Evolutionary conservation across 2,329 filamentous ascomycete genomes (phyloP), one percentile per base, ranked within the genome.

Genomic region (Fusarium veterinarium): DNA sequence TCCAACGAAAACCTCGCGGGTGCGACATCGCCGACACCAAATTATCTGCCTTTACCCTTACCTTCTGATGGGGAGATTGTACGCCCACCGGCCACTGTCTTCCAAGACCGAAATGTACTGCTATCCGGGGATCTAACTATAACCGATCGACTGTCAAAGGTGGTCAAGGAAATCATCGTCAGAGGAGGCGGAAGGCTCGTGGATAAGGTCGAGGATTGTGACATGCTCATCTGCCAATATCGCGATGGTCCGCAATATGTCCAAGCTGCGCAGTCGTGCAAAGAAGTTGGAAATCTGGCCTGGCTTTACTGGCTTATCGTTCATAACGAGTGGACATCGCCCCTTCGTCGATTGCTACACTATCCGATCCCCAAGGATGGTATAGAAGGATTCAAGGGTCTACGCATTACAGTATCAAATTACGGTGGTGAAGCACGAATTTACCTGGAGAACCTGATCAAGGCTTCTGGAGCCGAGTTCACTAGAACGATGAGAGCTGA

Each of bases 221-320:
- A 97, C 79, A 94, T 94, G 80, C 94, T 94, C 77, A 89, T 99
- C 53, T 97, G 95, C 79, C 92, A 94, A 59, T 98, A 92, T 79
- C 92, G 96, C 42, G 92, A 95, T 33, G 95, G 95, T 0, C 81
- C 88, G 13, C 89, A 96, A 59, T 99, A 97, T 79, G 80, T 93
- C 31, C 85, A 87, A 45, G 95, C 96, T 8, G 92, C 94, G 1
- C 91, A 92, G 76, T 85, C 87, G 17, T 90, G 91, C 61, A 97
- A 95, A 76, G 91, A 95, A 45, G 93, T 99, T 17, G 96, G 95
- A 20, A 99, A 97, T 79, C 85, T 99, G 28, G 91, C 95, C 1
- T 99, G 96, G 96, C 86, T 99, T 17, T 98, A 96, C 81, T 91
- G 95, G 81, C 86, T 99, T 60, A 97, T 98, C 79, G 94, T 94